Evolutionary conservation across 2,329 filamentous ascomycete genomes (phyloP).

Genomic region (Arthroderma sp.): DNA sequence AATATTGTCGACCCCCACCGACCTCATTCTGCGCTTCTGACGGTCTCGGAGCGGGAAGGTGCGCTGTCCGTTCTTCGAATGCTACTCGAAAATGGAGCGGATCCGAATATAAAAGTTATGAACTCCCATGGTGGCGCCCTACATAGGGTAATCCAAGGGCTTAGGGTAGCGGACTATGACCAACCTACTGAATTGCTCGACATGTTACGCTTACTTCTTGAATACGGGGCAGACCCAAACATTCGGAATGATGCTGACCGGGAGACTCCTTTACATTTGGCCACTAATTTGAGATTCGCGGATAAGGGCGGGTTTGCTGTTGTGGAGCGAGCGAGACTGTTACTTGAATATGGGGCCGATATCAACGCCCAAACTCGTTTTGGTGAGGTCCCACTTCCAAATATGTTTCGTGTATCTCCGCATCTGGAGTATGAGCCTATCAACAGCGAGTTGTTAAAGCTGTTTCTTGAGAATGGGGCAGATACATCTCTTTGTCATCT

Average conservation of each 20-base stretch:
- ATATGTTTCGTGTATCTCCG: no score
- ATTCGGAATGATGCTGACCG: background rate
- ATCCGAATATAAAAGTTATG: background rate
- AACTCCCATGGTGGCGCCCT: background rate
- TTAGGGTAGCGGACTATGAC: background rate
- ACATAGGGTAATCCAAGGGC: background rate
- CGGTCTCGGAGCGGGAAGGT: background rate
- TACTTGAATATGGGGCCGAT: constrained; percentile 1
- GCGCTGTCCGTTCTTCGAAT: background rate
- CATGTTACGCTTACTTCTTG: background rate
- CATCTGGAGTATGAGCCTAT: background rate
- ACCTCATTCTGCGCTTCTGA: background rate
- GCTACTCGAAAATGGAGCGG: background rate
- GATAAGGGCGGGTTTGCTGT: background rate
- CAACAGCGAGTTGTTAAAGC: background rate
- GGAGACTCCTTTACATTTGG: background rate
- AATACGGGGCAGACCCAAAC: background rate
- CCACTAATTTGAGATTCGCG: background rate
- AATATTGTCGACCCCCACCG: background rate
- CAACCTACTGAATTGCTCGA: background rate
- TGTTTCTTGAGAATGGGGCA: background rate
- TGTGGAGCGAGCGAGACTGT: background rate
- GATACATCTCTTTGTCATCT: background rate
- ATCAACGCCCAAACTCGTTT: background rate
- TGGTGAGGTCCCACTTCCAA: background rate